Base-by-base conservation (phyloP, 371 early-diverging fungal species). In the Mortierella sp. region DNA sequence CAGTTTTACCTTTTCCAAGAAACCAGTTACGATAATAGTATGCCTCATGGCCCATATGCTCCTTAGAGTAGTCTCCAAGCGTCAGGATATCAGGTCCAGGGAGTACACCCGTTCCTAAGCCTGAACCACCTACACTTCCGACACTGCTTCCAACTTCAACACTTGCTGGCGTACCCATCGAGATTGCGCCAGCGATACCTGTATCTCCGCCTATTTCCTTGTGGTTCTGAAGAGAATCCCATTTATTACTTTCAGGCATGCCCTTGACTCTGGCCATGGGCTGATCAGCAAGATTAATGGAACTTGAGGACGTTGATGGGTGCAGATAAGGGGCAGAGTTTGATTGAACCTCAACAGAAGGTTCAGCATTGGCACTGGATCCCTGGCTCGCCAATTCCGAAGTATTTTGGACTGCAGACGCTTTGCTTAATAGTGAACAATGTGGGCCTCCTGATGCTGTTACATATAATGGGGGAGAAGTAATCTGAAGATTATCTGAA, bases 21-120 rank as follows among this genome's bases (percentile, higher is more conserved):
- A 82, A 82, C 77, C 77, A 76, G 58, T 76, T 70, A 7, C 82
- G 60, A 60, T 82, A 82, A 49, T 73, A 82, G 23, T 80, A 80
- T 0, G 80, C 80, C 10, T 80, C 80, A 28, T 80, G 80, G 7
- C 80, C 80, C 80, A 80, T 80, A 22, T 80, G 80, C 13, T 80
- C 80, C 57, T 66, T 64, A 13, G 78, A 72, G 47, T 62, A 72
- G 7, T 78, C 73, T 17, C 73, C 66, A n/a, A 73, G 32, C 60
- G 69, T 72, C 6, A 62, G 57, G 28, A 69, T 31, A 37, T 66
- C 66, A 1, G 66, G 32, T 31, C 37, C 57, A 53, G 60, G 29
- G 15, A 35, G 5, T 37, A 29, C 29, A 23, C 43, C 23, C 9
- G 45, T 49, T 5, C 45, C 61, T 26, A 55, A 5, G 66, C 57